Base-by-base conservation (phyloP, 352 stramenopile genomes). In the Plasmopara muralis region DNA sequence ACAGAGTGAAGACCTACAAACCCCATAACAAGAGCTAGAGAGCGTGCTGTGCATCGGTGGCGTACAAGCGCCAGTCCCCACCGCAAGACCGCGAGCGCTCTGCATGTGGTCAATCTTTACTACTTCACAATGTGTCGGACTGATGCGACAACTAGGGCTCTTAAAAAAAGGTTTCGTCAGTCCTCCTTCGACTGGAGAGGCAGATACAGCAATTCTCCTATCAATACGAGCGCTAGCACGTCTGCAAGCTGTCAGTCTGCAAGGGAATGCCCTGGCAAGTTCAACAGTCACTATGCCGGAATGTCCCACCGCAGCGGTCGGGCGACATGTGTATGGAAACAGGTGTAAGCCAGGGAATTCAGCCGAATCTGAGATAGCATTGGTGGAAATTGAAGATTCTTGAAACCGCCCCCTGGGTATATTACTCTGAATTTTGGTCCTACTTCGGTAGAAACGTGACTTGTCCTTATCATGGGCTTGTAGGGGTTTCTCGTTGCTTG, bases 41-140 rank as follows among this genome's bases (percentile, higher is more conserved):
- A 90, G 75, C 58, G 73, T 84, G 53, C 83, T 90, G 20, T 51
- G 54, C 15, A 34, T 34, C 25, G 75, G 72, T n/a, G 56, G 62
- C 18, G 42, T 39, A 46, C 80, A 90, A 3, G 43, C 40, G 14
- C 55, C 41, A 14, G 46, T 43, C 6, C 41, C 20, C 15, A 25
- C 43, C 38, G 28, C 48, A 34, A 66, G 14, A n/a, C 18, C 34
- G 6, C 35, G 15, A 18, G 49, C 10, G 33, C 38, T 43, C 6
- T 14, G 30, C 59, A 60, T 60, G 15, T 44, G 49, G 41, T 16
- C 37, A 41, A 8, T 41, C 7, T 35, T 35, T 13, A 5, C 10
- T 12, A 5, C 37, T 41, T 41, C n/a, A 13, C 14, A 41, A 41
- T 41, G 6, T 9, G 14, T 41, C 10, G 6, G 31, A 12, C 10